A percentile compares a stretch with the other conserved stretches of the same genome.
These are phyloP conservation scores for Aspergillus carbonarius DNA, from an alignment of 2,329 filamentous ascomycete genomes.

Conservation along the genomic window DNA sequence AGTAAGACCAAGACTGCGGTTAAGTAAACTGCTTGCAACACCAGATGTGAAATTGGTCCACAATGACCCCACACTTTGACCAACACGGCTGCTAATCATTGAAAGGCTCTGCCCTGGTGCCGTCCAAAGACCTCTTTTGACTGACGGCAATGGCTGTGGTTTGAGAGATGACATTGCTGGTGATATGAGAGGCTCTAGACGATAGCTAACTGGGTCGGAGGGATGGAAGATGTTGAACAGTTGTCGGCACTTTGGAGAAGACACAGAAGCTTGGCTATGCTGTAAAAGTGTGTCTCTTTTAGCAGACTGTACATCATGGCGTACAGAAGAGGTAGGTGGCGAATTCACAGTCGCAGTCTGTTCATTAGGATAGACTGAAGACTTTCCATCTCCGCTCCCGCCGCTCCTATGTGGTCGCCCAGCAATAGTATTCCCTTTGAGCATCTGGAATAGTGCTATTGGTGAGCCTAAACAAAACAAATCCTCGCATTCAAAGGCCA, in stretches of 20 bases:
- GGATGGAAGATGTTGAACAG: constrained; percentile 96
- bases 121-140: constrained; percentile 83
- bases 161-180: constrained; percentile 84
- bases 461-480: constrained; percentile 92
- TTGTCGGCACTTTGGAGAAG: constrained; percentile 80
- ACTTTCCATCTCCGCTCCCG: constrained; percentile 42
- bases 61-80: constrained; percentile 82
- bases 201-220: constrained; percentile 89
- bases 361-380: constrained; percentile 27
- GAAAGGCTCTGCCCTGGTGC: constrained; percentile 77
- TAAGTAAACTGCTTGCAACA: constrained; percentile 80
- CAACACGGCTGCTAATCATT: constrained; percentile 81
- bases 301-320: constrained; percentile 28
- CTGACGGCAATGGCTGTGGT: constrained; percentile 84
- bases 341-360: neutral
- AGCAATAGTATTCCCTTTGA: constrained; percentile 75
- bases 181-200: constrained; percentile 86
- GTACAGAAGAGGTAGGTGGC: neutral
- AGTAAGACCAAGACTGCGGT: constrained; percentile 77
- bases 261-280: constrained; percentile 57
- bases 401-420: constrained; percentile 53
- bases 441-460: constrained; percentile 90
- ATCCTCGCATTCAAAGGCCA: constrained; percentile 84
- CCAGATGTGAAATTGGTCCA: constrained; percentile 87
- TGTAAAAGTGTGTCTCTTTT: constrained; percentile 14